Percentiles rank a stretch among this genome's conserved stretches.
Evolutionary conservation across 306 rosid species (phyloP).

Genomic region (Castanea mollissima): DNA sequence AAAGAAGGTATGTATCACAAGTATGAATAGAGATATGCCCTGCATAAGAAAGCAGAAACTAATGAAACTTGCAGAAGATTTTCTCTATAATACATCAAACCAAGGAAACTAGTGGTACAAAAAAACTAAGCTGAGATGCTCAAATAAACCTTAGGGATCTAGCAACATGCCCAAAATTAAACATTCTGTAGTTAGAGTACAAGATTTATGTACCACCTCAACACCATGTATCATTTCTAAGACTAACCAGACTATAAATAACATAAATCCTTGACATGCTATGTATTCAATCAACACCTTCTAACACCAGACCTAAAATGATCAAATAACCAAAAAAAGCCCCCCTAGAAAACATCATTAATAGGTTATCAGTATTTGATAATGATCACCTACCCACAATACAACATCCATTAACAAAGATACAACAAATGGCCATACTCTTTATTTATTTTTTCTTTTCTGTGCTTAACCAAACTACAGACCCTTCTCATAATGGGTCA

Average conservation of each 20-base stretch:
- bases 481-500: neutral
- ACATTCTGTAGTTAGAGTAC: neutral
- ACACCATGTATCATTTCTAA: neutral
- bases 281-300: neutral
- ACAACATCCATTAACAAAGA: neutral
- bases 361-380: neutral
- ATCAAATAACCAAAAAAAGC: neutral
- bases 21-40: constrained; percentile 66
- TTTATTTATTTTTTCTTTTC: neutral
- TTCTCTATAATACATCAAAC: constrained; percentile 1
- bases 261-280: neutral
- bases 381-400: neutral
- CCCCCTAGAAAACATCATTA: neutral
- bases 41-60: constrained; percentile 36
- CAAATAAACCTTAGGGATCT: constrained; percentile 17
- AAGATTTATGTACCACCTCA: neutral
- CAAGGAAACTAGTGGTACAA: constrained; percentile 1
- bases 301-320: neutral
- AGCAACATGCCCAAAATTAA: neutral
- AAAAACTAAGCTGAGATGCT: constrained; percentile 8
- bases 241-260: neutral
- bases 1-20: constrained; percentile 62
- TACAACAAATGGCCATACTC: neutral
- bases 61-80: neutral
- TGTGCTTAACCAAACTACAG: neutral